A percentile compares a stretch with the other conserved stretches of the same genome.
phyloP scores from a whole-genome alignment of 2,329 filamentous ascomycete genomes.

The Rhinocladiella mackenziei region DNA sequence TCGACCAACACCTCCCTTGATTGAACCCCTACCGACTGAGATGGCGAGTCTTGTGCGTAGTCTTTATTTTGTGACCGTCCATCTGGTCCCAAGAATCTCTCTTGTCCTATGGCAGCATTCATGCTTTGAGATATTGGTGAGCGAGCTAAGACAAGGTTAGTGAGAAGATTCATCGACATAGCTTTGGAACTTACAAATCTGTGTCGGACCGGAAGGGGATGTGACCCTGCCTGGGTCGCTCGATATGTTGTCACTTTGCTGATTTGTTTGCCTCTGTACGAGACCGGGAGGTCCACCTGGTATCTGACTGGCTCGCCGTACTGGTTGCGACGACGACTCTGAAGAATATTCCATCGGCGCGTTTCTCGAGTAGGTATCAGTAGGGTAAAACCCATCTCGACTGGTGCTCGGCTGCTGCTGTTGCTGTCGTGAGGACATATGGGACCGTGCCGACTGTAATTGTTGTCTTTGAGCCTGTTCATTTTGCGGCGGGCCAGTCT shows the following conservation, averaged over 20 bases:
- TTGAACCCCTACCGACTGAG: constrained; percentile 29
- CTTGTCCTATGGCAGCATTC: constrained; percentile 42
- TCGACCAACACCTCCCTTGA: constrained; percentile 33
- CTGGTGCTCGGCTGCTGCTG: constrained; percentile 16
- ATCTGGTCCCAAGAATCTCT: constrained; percentile 31
- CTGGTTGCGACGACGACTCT: constrained; percentile 17
- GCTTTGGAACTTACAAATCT: constrained; percentile 18
- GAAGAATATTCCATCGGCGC: constrained; percentile 24
- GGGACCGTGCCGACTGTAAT: constrained; percentile 15
- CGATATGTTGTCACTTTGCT: constrained; percentile 17
- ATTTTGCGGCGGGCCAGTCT: constrained; percentile 27
- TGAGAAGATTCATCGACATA: background rate
- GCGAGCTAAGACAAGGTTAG: constrained; percentile 30
- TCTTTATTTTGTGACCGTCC: constrained; percentile 30
- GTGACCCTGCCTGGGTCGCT: constrained; percentile 26
- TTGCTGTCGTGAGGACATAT: constrained; percentile 18
- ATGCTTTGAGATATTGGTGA: constrained; percentile 43
- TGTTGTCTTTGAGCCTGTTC: constrained; percentile 24
- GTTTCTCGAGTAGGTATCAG: constrained; percentile 27
- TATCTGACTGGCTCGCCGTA: constrained; percentile 21
- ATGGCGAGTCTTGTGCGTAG: constrained; percentile 35
- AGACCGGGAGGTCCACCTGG: constrained; percentile 25
- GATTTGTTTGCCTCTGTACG: constrained; percentile 23
- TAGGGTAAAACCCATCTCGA: constrained; percentile 23
- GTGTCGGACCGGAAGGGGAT: constrained; percentile 26